phyloP scores from a whole-genome alignment of 305 asterid genomes.

The Fraxinus velutina region DNA sequence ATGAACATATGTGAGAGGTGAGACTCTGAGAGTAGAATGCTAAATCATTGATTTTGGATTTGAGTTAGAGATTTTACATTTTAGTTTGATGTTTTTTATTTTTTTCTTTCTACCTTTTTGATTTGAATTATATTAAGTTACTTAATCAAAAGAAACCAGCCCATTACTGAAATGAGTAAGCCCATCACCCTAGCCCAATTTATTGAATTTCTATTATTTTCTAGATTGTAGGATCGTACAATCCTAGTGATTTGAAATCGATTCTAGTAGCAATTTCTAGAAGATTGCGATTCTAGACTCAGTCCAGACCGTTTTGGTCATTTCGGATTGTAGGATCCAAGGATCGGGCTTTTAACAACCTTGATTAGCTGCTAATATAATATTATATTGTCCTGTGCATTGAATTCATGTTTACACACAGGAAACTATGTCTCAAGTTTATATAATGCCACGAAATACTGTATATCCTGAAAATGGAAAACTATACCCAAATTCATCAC shows the following conservation, averaged over 20 bases:
- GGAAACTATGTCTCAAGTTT: neutral
- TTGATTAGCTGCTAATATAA: neutral
- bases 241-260: neutral
- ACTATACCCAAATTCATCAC: neutral
- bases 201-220: neutral
- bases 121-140: neutral
- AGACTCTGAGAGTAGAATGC: neutral
- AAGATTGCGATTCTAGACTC: neutral
- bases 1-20: neutral
- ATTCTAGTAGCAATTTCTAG: neutral
- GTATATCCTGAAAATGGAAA: constrained; percentile 5
- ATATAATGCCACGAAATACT: neutral
- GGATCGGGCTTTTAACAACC: neutral
- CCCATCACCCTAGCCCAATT: neutral
- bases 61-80: neutral
- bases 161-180: neutral
- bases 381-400: neutral
- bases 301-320: neutral
- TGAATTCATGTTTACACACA: neutral
- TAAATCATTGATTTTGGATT: neutral
- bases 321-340: neutral
- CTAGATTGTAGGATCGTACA: neutral
- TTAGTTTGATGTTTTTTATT: neutral
- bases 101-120: neutral
- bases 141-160: neutral